phyloP scores from a whole-genome alignment of 805 yeast genomes.

The Myxozyma udenii region DNA sequence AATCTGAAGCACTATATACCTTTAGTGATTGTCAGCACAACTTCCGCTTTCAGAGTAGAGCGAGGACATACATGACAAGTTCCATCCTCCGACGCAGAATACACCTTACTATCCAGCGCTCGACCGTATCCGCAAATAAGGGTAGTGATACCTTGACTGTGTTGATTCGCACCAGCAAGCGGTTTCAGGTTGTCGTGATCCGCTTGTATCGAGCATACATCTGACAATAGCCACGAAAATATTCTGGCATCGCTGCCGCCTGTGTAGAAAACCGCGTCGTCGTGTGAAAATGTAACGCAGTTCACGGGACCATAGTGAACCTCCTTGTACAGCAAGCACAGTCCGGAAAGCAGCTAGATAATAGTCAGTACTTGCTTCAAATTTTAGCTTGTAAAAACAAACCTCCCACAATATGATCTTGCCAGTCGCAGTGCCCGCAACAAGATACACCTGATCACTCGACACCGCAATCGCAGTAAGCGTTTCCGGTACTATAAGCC shows the following conservation, averaged over 20 bases:
- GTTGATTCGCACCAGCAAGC: slow-evolving; percentile 35
- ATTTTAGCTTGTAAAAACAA: neutral
- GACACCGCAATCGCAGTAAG: slow-evolving; percentile 54
- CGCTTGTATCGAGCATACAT: slow-evolving; percentile 48
- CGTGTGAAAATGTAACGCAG: slow-evolving; percentile 54
- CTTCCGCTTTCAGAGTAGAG: no score
- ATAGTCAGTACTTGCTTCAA: neutral
- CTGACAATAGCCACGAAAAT: slow-evolving; percentile 67
- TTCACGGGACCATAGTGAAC: slow-evolving; percentile 80
- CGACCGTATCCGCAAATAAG: slow-evolving; percentile 51
- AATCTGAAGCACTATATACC: slow-evolving; percentile 55
- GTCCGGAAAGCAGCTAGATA: slow-evolving; percentile 57
- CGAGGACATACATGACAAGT: slow-evolving; percentile 20
- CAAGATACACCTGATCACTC: slow-evolving; percentile 47
- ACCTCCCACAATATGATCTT: slow-evolving; percentile 78
- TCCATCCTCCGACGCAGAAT: slow-evolving; percentile 65
- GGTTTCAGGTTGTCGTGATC: slow-evolving; percentile 35
- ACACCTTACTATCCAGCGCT: slow-evolving; percentile 58
- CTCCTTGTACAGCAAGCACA: slow-evolving; percentile 65
- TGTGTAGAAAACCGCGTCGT: slow-evolving; percentile 65
- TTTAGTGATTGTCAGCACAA: no score
- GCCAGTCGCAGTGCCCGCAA: slow-evolving; percentile 75
- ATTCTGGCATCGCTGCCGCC: slow-evolving; percentile 82
- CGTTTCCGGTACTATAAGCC: slow-evolving; percentile 80
- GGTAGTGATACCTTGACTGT: slow-evolving; percentile 50